Percentiles rank a stretch among this genome's conserved stretches.
Evolutionary conservation across 768 basidiomycete genomes (phyloP).

Genomic region (Boletales sp.): DNA sequence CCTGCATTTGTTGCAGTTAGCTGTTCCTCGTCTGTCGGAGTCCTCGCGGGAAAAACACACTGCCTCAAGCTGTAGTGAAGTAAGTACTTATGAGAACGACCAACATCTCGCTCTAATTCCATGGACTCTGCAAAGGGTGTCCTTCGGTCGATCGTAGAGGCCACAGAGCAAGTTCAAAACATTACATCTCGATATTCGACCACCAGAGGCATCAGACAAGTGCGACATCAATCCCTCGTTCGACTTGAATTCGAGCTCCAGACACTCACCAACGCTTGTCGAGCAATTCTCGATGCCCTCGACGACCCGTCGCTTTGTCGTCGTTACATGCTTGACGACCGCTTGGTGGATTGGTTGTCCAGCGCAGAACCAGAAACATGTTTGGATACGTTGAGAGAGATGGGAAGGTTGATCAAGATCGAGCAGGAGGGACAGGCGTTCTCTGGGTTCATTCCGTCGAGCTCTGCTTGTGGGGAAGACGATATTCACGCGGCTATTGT

Average conservation of each 20-base stretch:
- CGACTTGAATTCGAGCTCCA: conserved; percentile 5
- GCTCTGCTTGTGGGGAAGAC: neutral
- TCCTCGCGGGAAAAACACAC: too few relatives aligned
- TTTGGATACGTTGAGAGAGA: neutral
- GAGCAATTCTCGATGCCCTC: conserved; percentile 4
- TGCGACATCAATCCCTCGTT: conserved; percentile 6
- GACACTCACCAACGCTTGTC: conserved; percentile 2
- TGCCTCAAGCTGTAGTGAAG: too few relatives aligned
- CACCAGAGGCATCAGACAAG: neutral
- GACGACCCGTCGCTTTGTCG: neutral
- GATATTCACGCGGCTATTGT: neutral
- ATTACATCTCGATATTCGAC: neutral
- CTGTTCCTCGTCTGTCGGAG: too few relatives aligned
- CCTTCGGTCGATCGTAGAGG: neutral
- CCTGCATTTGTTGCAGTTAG: too few relatives aligned
- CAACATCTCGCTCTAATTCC: too few relatives aligned
- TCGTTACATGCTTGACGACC: neutral
- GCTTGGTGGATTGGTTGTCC: conserved; percentile 4
- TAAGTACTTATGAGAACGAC: too few relatives aligned
- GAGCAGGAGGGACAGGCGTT: neutral
- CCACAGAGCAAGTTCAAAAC: neutral
- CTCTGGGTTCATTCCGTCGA: neutral
- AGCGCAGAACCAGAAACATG: neutral
- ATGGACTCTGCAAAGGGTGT: conserved; percentile 4
- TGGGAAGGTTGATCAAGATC: neutral